Conservation (phyloP, 306 rosid species). For the Morella rubra region DNA sequence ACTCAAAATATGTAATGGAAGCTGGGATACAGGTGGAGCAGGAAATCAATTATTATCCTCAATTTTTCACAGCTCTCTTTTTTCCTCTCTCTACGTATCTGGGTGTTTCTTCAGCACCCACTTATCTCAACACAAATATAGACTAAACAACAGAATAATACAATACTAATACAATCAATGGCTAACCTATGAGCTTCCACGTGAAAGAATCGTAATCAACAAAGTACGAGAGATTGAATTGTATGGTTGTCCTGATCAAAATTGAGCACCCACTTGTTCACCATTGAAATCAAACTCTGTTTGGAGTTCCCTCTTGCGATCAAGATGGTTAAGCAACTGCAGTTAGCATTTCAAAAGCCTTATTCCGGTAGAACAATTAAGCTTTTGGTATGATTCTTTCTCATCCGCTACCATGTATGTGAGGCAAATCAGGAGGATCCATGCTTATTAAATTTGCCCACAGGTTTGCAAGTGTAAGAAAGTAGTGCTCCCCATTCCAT, state of each 20-base stretch:
- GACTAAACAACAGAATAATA: constrained; percentile 15
- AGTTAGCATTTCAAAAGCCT: constrained; percentile 23
- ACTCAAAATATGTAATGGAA: not conserved
- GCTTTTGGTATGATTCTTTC: constrained; percentile 18
- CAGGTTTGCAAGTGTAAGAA: constrained; percentile 68
- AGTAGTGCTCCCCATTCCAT: constrained; percentile 74
- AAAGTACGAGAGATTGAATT: constrained; percentile 23
- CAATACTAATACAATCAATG: constrained; percentile 21
- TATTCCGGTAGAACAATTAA: constrained; percentile 22
- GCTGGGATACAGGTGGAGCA: not conserved
- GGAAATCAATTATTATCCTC: not conserved
- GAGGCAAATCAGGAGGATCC: constrained; percentile 48
- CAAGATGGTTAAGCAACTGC: constrained; percentile 16
- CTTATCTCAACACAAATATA: constrained; percentile 23
- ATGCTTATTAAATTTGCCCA: constrained; percentile 75
- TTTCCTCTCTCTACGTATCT: not conserved
- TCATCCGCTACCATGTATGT: constrained; percentile 28
- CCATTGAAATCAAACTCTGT: not conserved
- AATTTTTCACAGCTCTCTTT: constrained; percentile 11
- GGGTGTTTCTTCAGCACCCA: constrained; percentile 28
- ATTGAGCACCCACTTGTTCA: constrained; percentile 19
- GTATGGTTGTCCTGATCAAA: constrained; percentile 21
- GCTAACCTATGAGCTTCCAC: constrained; percentile 33
- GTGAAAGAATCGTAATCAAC: constrained; percentile 42
- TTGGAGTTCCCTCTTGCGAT: constrained; percentile 14